Evolutionary conservation across 805 yeast genomes (phyloP).

Genomic region (Saturnispora halmiae): DNA sequence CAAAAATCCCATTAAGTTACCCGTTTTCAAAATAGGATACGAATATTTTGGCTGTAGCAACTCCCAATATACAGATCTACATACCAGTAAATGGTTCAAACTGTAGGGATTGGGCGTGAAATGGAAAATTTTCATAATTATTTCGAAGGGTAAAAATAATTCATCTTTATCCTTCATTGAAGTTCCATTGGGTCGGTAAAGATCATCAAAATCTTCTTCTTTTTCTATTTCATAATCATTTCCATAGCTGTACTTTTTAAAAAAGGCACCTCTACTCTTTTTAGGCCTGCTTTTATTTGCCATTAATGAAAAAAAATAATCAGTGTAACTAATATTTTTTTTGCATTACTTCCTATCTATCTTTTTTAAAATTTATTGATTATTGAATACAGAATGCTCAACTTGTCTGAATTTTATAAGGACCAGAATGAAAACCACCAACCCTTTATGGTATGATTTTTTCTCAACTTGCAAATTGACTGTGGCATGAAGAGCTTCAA

Average conservation of each 20-base stretch:
- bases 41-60: slow-evolving; percentile 59
- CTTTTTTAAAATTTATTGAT: neutral
- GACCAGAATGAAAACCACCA: too few species aligned
- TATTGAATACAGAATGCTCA: too few species aligned
- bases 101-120: slow-evolving; percentile 29
- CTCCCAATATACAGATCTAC: slow-evolving; percentile 49
- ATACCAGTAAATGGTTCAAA: slow-evolving; percentile 49
- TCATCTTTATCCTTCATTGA: slow-evolving; percentile 5
- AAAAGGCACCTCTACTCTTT: slow-evolving; percentile 65
- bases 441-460: too few species aligned
- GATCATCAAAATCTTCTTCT: slow-evolving; percentile 9
- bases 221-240: slow-evolving; percentile 7
- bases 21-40: slow-evolving; percentile 52
- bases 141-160: slow-evolving; percentile 39
- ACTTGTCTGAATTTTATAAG: too few species aligned
- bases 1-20: slow-evolving; percentile 66
- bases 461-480: too few species aligned
- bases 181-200: slow-evolving; percentile 11
- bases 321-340: neutral
- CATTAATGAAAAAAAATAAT: slow-evolving; percentile 31
- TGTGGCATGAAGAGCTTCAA: too few species aligned
- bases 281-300: slow-evolving; percentile 85
- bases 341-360: too few species aligned
- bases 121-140: slow-evolving; percentile 34
- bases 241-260: slow-evolving; percentile 60